phyloP scores from a whole-genome alignment of 176 grass and related monocot species.

The Juncus inflexus region DNA sequence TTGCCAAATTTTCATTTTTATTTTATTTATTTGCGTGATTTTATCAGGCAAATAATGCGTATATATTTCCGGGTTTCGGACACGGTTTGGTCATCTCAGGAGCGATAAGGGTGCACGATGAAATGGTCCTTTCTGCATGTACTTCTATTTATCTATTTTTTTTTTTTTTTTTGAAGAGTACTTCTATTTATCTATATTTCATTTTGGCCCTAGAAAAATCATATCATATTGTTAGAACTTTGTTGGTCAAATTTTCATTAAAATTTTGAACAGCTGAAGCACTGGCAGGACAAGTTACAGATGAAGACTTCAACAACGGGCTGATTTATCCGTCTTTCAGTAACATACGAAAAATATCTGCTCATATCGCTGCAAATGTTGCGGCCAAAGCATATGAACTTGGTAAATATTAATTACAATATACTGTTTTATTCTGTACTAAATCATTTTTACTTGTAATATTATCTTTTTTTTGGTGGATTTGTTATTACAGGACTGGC shows the following conservation, averaged over 20 bases:
- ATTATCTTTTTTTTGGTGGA: neutral
- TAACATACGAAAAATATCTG: conserved; percentile 84
- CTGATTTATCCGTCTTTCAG: conserved; percentile 81
- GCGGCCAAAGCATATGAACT: conserved; percentile 83
- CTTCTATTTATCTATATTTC: neutral
- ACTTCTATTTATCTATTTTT: neutral
- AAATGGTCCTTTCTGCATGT: conserved; percentile 84
- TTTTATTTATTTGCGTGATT: conserved; percentile 15
- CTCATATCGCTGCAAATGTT: conserved; percentile 53
- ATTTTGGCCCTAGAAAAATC: neutral
- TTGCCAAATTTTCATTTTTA: neutral
- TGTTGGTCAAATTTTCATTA: conserved; percentile 1
- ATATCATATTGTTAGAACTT: too few species aligned
- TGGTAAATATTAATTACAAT: conserved; percentile 30
- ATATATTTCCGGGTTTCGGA: conserved; percentile 91
- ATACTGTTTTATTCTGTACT: neutral
- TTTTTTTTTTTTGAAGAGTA: neutral
- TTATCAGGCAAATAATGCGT: conserved; percentile 86
- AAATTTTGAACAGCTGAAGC: conserved; percentile 49
- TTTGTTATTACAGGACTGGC: conserved; percentile 58
- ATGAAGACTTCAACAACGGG: conserved; percentile 69
- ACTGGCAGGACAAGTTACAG: conserved; percentile 60
- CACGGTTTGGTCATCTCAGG: conserved; percentile 83
- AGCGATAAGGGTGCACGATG: conserved; percentile 62
- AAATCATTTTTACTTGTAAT: neutral